A percentile compares a stretch with the other conserved stretches of the same genome.
These are phyloP conservation scores for Colletotrichum costaricense DNA, from an alignment of 2,329 filamentous ascomycete species.

Conservation along the genomic window DNA sequence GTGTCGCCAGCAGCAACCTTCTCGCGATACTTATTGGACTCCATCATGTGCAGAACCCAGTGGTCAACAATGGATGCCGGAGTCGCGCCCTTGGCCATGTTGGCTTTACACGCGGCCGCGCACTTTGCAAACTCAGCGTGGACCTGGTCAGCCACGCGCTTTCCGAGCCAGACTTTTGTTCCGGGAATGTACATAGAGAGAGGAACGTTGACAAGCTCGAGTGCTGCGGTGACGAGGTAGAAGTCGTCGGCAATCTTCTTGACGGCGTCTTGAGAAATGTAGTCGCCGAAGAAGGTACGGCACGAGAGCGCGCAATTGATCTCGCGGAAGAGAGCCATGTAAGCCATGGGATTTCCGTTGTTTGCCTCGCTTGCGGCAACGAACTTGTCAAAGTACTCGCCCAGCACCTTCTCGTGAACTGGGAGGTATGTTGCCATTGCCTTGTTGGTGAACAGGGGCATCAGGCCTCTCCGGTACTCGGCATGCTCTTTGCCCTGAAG, in stretches of 20 bases:
- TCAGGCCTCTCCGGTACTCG: conserved; percentile 82
- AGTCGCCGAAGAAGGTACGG: conserved; percentile 83
- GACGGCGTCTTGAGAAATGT: conserved; percentile 77
- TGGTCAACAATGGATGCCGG: conserved; percentile 81
- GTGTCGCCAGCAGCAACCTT: conserved; percentile 68
- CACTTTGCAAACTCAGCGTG: conserved; percentile 77
- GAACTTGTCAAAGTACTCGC: conserved; percentile 77
- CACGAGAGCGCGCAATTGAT: conserved; percentile 83
- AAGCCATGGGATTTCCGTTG: conserved; percentile 68
- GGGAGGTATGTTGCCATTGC: conserved; percentile 79
- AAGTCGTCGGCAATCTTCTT: conserved; percentile 84
- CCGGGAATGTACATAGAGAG: conserved; percentile 76
- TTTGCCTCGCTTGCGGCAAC: conserved; percentile 66
- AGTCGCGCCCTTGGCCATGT: conserved; percentile 76
- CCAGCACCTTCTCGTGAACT: conserved; percentile 78
- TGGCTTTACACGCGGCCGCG: conserved; percentile 76
- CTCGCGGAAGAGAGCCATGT: conserved; percentile 80
- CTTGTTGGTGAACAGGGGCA: conserved; percentile 78
- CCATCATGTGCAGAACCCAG: conserved; percentile 80
- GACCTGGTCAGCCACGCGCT: conserved; percentile 79
- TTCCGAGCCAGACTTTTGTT: conserved; percentile 82
- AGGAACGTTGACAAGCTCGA: conserved; percentile 85
- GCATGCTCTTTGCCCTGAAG: conserved; percentile 80
- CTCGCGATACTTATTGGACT: conserved; percentile 75
- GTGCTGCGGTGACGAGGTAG: conserved; percentile 80